Percentiles rank a stretch among this genome's conserved stretches.
phyloP scores from a whole-genome alignment of 768 basidiomycete species.

The Auricularia cornea region DNA sequence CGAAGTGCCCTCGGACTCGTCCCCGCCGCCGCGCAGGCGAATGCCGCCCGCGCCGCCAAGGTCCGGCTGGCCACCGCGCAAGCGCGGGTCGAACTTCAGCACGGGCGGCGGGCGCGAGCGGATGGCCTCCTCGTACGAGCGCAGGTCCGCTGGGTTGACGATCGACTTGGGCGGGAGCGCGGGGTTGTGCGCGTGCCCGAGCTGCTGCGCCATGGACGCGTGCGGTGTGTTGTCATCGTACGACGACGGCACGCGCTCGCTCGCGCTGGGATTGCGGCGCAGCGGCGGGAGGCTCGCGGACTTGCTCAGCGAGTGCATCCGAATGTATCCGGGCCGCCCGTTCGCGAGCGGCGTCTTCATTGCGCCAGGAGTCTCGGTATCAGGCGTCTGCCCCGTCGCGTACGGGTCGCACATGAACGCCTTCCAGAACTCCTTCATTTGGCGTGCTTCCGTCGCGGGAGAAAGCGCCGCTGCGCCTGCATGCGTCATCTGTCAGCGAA shows the following conservation, averaged over 20 bases:
- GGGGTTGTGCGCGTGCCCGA: background rate
- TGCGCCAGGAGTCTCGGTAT: slow-evolving; percentile 2
- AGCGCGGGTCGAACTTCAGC: background rate
- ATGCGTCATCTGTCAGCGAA: background rate
- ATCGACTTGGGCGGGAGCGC: background rate
- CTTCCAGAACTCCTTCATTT: slow-evolving; percentile 5
- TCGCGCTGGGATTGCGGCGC: background rate
- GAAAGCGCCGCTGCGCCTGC: background rate
- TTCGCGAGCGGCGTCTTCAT: background rate
- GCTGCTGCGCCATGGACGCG: background rate
- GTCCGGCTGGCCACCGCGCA: background rate
- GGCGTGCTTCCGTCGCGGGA: slow-evolving; percentile 1
- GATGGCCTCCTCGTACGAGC: background rate
- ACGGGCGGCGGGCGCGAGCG: background rate
- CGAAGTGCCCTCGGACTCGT: background rate
- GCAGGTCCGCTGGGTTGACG: background rate
- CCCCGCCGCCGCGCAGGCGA: background rate
- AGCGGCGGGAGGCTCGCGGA: background rate
- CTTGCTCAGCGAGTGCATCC: background rate
- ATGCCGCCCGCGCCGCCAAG: too few relatives aligned
- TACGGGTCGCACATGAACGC: slow-evolving; percentile 6
- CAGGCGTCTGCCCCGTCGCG: background rate
- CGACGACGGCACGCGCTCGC: background rate
- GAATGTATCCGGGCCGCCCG: background rate
- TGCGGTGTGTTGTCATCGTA: background rate